phyloP scores from a whole-genome alignment of 805 yeast genomes.

The Metschnikowia kofuensis region DNA sequence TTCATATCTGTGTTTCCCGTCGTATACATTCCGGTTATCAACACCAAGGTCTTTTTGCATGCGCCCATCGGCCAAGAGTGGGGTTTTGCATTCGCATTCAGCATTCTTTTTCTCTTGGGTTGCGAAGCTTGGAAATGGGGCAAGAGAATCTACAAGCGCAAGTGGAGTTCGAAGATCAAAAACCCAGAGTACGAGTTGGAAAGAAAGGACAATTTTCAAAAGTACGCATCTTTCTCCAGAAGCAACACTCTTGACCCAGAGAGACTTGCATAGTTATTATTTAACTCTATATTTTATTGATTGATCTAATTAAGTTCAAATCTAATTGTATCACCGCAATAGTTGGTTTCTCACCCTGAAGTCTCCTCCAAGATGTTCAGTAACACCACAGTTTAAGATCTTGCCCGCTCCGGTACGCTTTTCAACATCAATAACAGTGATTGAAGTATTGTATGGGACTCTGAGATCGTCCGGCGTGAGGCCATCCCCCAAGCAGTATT shows the following conservation, averaged over 20 bases:
- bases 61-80: conserved; percentile 39
- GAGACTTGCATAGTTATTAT: conserved; percentile 8
- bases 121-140: conserved; percentile 41
- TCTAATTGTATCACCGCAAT: conserved; percentile 1
- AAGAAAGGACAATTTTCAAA: conserved; percentile 58
- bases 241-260: conserved; percentile 42
- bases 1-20: conserved; percentile 38
- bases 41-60: conserved; percentile 37
- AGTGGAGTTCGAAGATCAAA: conserved; percentile 32
- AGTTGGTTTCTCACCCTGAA: conserved; percentile 22
- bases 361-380: conserved; percentile 59
- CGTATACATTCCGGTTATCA: conserved; percentile 40
- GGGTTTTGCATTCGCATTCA: conserved; percentile 36
- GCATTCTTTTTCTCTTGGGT: conserved; percentile 28
- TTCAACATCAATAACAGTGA: conserved; percentile 61
- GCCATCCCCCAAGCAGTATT: conserved; percentile 37
- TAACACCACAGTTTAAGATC: conserved; percentile 59
- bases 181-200: conserved; percentile 67
- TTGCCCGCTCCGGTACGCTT: conserved; percentile 39
- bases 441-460: conserved; percentile 75
- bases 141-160: conserved; percentile 33
- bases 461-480: conserved; percentile 40
- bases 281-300: not conserved
- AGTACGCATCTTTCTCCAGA: conserved; percentile 58
- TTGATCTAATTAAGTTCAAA: too few relatives aligned